Base-by-base conservation (phyloP, 805 yeast genomes). In the Blastobotrys chiropterorum region DNA sequence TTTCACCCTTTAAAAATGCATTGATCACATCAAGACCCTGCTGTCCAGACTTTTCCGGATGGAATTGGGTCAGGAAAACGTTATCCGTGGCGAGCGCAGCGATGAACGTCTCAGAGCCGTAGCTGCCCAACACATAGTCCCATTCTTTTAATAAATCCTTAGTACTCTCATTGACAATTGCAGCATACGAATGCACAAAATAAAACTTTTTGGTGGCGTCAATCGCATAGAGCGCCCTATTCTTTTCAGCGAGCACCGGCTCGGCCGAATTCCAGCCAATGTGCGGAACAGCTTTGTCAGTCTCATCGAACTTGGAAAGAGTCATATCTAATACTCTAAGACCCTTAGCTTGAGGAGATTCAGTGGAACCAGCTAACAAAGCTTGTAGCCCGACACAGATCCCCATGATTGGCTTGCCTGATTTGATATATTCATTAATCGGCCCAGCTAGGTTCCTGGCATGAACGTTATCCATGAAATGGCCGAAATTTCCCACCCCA, bases 401-500 rank as follows among this genome's bases (percentile, higher is more conserved):
- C 3, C 99, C 99, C 96, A 94, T 88, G 26, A 94, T 71, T 14
- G 95, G 88, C 61, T 81, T 81, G 1, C 96, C 97, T n/a, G 85
- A 72, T 5, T 73, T 69, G 38, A 90, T 82, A 62, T 88, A 90
- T 44, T 76, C 67, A 49, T 69, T 71, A 21, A 95, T 70, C 0
- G 95, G 95, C 38, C 72, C 77, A 13, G 75, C 80, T 54, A 92
- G 81, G 0, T 82, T 79, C 53, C 85, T 76, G 2, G 72, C 72
- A 46, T 73, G 74, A 45, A 94, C 68, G 59, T 85, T 81, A 49
- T 79, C 80, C 55, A 90, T 90, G 66, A 92, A 90, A 66, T 94
- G 98, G 44, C 97, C 99, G 67, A 81, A 95, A 66, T 90, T 92
- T 11, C 99, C 99, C 15, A 94, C 99, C 22, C 99, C 99, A 5